Evolutionary conservation across 2,329 filamentous ascomycete species (phyloP).

Genomic region (Cercospora berteroae): DNA sequence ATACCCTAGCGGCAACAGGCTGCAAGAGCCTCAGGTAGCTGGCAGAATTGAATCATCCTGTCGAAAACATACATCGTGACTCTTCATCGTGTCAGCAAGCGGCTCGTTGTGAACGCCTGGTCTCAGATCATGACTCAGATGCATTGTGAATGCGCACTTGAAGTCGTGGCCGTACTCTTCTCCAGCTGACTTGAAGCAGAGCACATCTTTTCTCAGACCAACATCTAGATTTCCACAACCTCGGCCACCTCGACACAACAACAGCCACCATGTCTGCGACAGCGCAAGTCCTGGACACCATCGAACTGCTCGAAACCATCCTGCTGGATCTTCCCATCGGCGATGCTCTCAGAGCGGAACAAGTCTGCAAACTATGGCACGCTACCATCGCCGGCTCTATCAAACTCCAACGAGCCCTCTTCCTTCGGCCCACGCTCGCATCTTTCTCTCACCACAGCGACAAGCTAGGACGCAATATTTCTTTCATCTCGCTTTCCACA

Average conservation of each 20-base stretch:
- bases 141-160: neutral
- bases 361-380: conserved; percentile 26
- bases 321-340: conserved; percentile 29
- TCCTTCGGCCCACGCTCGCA: conserved; percentile 21
- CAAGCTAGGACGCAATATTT: neutral
- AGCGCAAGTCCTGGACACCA: conserved; percentile 14
- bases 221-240: neutral
- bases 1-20: neutral
- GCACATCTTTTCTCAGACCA: neutral
- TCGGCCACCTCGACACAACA: neutral
- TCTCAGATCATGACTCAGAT: neutral
- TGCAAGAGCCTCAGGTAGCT: conserved; percentile 8
- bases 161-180: neutral
- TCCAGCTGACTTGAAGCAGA: neutral
- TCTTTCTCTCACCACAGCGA: neutral
- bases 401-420: conserved; percentile 29
- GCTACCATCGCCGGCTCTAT: conserved; percentile 23
- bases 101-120: neutral
- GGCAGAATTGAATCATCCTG: conserved; percentile 3
- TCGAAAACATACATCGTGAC: conserved; percentile 7
- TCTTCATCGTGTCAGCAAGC: neutral
- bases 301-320: conserved; percentile 37
- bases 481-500: conserved; percentile 1
- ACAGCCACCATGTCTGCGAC: neutral
- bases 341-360: conserved; percentile 27